Percentiles rank a stretch among this genome's conserved stretches.
Evolutionary conservation across 192 early-diverging fungal genomes (phyloP).

Genomic region (Mortierella alpina): DNA sequence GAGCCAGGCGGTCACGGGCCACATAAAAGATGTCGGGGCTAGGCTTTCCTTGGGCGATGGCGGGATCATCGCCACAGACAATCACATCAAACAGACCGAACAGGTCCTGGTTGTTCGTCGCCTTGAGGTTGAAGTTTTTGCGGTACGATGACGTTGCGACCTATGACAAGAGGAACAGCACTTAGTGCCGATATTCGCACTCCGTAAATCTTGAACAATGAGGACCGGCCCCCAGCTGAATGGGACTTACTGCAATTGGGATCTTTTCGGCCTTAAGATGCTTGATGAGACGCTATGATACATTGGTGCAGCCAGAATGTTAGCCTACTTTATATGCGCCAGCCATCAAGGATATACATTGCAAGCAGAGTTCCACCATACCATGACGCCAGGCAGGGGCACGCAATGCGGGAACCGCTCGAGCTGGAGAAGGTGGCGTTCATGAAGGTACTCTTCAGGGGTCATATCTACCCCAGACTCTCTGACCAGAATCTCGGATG

Average conservation of each 20-base stretch:
- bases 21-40: constrained; percentile 90
- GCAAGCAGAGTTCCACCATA: constrained; percentile 46
- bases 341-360: background rate
- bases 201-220: background rate
- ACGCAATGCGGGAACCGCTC: constrained; percentile 71
- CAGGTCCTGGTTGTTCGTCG: constrained; percentile 71
- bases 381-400: constrained; percentile 75
- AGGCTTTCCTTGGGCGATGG: constrained; percentile 85
- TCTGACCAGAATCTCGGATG: constrained; percentile 72
- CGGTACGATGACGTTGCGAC: constrained; percentile 87
- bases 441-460: constrained; percentile 81
- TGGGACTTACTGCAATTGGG: constrained; percentile 72
- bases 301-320: constrained; percentile 22
- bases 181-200: constrained; percentile 12
- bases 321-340: background rate
- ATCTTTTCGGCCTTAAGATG: constrained; percentile 79
- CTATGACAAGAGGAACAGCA: constrained; percentile 21
- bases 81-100: constrained; percentile 87
- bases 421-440: constrained; percentile 65
- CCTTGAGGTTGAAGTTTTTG: constrained; percentile 81
- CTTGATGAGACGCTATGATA: constrained; percentile 66
- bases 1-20: constrained; percentile 63
- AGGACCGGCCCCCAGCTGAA: background rate
- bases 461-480: constrained; percentile 78
- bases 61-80: constrained; percentile 90